Evolutionary conservation across 805 yeast species (phyloP), one percentile per base, ranked within the genome.

Genomic region (Candida montana): DNA sequence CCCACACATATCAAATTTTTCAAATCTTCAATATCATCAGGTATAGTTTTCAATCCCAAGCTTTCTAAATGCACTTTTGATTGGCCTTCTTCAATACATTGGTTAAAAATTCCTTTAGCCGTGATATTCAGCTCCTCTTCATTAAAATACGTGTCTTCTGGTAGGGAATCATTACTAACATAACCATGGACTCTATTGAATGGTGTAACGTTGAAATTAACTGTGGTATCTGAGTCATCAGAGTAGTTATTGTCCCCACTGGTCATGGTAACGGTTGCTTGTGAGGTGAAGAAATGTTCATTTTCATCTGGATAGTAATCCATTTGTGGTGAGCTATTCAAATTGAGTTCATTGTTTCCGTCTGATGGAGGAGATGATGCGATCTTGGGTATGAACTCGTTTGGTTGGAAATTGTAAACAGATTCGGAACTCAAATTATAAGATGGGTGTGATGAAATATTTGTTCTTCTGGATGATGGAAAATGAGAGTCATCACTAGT

Each of bases 1-100:
- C 59, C 63, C 47, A 67, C 69, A 42, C 70, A 68, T n/a, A 77
- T 79, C 50, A 77, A 57, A 41, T 77, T 68, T 50, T 75, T 69
- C 47, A 79, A 61, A 53, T 79, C 86, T 38, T 69, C 70, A 23
- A 79, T 66, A 47, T 77, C 81, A 39, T 74, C 77, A 1, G 86
- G 84, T 3, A 79, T 55, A 6, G 69, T 69, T 10, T 60, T 63
- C 31, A 79, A 58, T 0, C 66, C 69, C 57, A 77, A 53, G 13
- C 68, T 59, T 39, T 77, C 82, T 21, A 79, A 51, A 41, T 69
- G 59, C 2, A 79, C 61, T n/a, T 53, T 61, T 1, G 75, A 65
- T 8, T 54, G 47, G 6, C 69, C 67, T 33, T 72, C 67, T 46
- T 76, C 83, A 45, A 79, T 75, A 3, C 74, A 62, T 4, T 60